A percentile compares a stretch with the other conserved stretches of the same genome.
Conservation (phyloP, 108 stramenopile species). For the Pseudonitzschia multiseries region DNA sequence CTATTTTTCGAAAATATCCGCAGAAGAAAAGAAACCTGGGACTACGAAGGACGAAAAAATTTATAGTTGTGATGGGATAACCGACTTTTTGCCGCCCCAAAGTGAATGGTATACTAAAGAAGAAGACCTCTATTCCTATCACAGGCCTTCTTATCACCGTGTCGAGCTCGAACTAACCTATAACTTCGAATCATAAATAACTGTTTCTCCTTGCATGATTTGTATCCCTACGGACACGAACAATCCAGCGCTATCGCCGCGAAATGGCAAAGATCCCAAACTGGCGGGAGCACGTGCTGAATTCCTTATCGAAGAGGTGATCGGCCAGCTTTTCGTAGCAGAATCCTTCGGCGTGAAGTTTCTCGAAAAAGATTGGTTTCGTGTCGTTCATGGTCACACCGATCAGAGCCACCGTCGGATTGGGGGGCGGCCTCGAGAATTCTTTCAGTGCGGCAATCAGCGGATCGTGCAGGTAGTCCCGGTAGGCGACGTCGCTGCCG, state of each 20-base stretch:
- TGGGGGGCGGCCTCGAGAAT: neutral
- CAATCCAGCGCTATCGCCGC: neutral
- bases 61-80: too few relatives aligned
- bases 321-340: conserved; percentile 69
- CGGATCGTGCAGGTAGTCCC: conserved; percentile 73
- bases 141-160: too few relatives aligned
- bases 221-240: too few relatives aligned
- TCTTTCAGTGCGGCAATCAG: conserved; percentile 62
- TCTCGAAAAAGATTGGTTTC: conserved; percentile 67
- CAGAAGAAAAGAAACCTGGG: too few relatives aligned
- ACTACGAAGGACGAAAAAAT: too few relatives aligned
- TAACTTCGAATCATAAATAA: too few relatives aligned
- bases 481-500: conserved; percentile 84
- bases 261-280: conserved; percentile 79
- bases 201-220: too few relatives aligned
- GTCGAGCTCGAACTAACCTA: too few relatives aligned
- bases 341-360: conserved; percentile 54
- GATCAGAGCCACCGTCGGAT: conserved; percentile 48
- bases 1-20: too few relatives aligned
- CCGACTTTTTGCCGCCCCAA: too few relatives aligned
- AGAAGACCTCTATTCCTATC: too few relatives aligned
- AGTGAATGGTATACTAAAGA: too few relatives aligned
- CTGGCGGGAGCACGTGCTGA: conserved; percentile 38
- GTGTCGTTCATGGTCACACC: conserved; percentile 88
- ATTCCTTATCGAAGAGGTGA: conserved; percentile 49